Base-by-base conservation (phyloP, 306 rosid genomes). In the Quercus glauca region DNA sequence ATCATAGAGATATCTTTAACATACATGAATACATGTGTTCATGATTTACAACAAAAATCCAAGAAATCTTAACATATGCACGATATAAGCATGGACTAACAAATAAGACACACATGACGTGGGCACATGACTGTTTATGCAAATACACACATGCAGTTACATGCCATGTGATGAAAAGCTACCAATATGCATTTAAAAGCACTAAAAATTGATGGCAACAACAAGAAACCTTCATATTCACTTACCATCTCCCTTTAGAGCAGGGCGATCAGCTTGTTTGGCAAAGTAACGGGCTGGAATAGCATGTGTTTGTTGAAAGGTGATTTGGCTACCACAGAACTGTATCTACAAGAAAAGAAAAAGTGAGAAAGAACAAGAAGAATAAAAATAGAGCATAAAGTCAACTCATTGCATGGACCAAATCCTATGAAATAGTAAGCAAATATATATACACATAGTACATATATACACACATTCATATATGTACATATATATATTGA, bases 211-310 rank as follows among this genome's bases (percentile, higher is more conserved):
- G 33, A 74, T 26, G 58, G n/a, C 37, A 64, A 80, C 49, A 23
- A 76, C 3, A 51, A 83, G 19, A 80, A 59, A 80, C 53, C 56
- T 64, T n/a, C 19, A 77, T 5, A 19, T 57, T 52, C 58, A 80
- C 97, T 89, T 84, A 95, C 99, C 81, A 77, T 93, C 99, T 83
- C 99, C 99, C 92, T 93, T 90, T 4, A 95, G 90, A 31, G 86
- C 70, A 25, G 92, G 87, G 65, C 87, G 94, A 53, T 74, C 79
- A 56, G 99, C 82, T 83, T 79, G 94, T 80, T 92, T 83, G 61
- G 98, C 97, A 76, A 85, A 95, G 87, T 71, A 80, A 70, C 99
- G 98, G 65, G 89, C 92, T 5, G 91, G 94, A 88, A 91, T 69
- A 49, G 87, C 87, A 87, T 79, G 73, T 75, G 88, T 93, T 83